Conservation (phyloP, 169 alveolate species). For the Plasmodium berghei region DNA sequence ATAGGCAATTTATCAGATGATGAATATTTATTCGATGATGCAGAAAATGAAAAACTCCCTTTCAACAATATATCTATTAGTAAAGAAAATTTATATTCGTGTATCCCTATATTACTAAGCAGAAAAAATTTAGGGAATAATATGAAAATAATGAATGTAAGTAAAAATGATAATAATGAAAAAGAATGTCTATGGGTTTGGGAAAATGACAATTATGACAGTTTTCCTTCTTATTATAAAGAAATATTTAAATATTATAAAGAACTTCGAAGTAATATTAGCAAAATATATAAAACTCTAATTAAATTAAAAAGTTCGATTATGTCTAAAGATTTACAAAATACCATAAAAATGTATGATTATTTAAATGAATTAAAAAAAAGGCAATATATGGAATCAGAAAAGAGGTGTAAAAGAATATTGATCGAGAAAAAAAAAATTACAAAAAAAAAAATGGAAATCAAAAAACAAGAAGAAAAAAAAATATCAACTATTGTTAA, state of each 20-base stretch:
- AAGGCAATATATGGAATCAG: slow-evolving; percentile 66
- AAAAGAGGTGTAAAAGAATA: slow-evolving; percentile 63
- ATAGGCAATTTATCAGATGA: slow-evolving; percentile 67
- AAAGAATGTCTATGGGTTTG: slow-evolving; percentile 76
- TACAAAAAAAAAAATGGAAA: slow-evolving; percentile 65
- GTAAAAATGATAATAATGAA: slow-evolving; percentile 72
- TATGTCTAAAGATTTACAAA: slow-evolving; percentile 43
- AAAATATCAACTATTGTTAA: slow-evolving; percentile 42
- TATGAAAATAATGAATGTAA: slow-evolving; percentile 63
- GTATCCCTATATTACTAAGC: slow-evolving; percentile 68
- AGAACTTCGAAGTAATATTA: slow-evolving; percentile 50
- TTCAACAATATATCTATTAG: slow-evolving; percentile 23
- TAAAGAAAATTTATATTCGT: slow-evolving; percentile 34
- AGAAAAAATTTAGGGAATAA: slow-evolving; percentile 73
- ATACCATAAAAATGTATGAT: slow-evolving; percentile 40
- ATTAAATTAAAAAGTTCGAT: slow-evolving; percentile 58
- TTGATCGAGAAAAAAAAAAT: slow-evolving; percentile 66
- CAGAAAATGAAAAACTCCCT: slow-evolving; percentile 2
- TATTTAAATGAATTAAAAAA: slow-evolving; percentile 69
- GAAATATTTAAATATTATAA: slow-evolving; percentile 65
- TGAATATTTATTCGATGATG: slow-evolving; percentile 39
- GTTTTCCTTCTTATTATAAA: slow-evolving; percentile 61
- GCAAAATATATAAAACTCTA: slow-evolving; percentile 72
- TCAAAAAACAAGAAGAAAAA: slow-evolving; percentile 74
- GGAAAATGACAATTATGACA: slow-evolving; percentile 75